These are phyloP conservation scores for Adenanthera pavonina DNA, from an alignment of 306 rosid genomes.

Conservation along the genomic window DNA sequence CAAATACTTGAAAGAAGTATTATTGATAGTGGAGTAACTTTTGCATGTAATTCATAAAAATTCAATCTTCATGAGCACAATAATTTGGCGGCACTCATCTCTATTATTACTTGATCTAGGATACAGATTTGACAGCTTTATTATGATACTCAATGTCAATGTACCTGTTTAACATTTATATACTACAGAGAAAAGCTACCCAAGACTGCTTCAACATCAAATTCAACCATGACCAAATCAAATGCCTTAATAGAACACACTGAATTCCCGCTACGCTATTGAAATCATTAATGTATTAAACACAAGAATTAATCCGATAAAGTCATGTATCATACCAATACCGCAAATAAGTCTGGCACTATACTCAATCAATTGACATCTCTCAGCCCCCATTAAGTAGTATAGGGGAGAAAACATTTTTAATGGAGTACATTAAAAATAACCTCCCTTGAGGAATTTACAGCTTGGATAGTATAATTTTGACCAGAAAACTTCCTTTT, in stretches of 20 bases:
- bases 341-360: background rate
- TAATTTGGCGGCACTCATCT: background rate
- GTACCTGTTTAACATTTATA: background rate
- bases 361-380: background rate
- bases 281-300: background rate
- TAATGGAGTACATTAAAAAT: background rate
- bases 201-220: background rate
- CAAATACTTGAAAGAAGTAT: background rate
- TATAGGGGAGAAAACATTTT: background rate
- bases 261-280: background rate
- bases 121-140: background rate
- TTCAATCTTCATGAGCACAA: background rate
- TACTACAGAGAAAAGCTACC: background rate
- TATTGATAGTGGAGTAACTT: background rate
- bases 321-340: background rate
- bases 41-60: background rate
- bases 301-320: background rate
- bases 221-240: background rate
- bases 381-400: background rate
- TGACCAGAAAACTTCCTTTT: background rate
- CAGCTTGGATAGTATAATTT: background rate
- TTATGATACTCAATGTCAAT: background rate
- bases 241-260: background rate
- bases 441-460: background rate
- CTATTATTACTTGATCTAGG: background rate